phyloP scores from a whole-genome alignment of 352 stramenopile genomes.

The Globisporangium echinulatum region DNA sequence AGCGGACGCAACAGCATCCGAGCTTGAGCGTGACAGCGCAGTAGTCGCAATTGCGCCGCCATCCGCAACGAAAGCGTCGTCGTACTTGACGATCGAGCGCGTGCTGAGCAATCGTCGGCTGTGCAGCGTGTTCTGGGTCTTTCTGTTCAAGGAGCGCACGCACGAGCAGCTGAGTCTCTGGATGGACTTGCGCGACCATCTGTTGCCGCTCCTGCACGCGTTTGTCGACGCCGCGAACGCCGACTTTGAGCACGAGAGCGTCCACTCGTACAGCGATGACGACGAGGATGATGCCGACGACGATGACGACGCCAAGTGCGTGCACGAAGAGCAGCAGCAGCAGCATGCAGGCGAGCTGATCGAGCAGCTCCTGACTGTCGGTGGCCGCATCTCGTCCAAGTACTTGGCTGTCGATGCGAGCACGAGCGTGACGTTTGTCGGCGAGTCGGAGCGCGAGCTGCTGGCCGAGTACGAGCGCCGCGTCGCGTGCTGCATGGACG shows the following conservation, averaged over 20 bases:
- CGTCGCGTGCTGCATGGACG: conserved; percentile 49
- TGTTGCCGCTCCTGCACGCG: conserved; percentile 53
- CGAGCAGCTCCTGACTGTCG: conserved; percentile 54
- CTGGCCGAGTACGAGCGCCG: conserved; percentile 54
- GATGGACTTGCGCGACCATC: conserved; percentile 76
- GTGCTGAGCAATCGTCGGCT: conserved; percentile 70
- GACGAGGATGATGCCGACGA: conserved; percentile 18
- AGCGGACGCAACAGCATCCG: conserved; percentile 9
- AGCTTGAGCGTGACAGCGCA: conserved; percentile 3
- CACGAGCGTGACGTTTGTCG: conserved; percentile 61
- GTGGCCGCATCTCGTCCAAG: conserved; percentile 51
- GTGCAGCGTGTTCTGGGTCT: conserved; percentile 85
- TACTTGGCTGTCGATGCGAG: conserved; percentile 49
- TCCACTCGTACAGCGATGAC: background rate
- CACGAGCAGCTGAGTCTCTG: conserved; percentile 78
- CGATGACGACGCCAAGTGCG: conserved; percentile 9
- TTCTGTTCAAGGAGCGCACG: conserved; percentile 79
- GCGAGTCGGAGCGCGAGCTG: conserved; percentile 48
- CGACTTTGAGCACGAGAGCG: conserved; percentile 17
- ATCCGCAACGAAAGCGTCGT: conserved; percentile 19
- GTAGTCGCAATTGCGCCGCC: conserved; percentile 3
- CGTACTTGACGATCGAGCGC: conserved; percentile 65
- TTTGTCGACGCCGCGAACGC: conserved; percentile 39
- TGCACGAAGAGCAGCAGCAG: conserved; percentile 1
- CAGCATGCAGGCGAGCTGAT: conserved; percentile 54